Evolutionary conservation across 306 rosid genomes (phyloP), one percentile per base, ranked within the genome.

Genomic region (Luffa aegyptiaca): DNA sequence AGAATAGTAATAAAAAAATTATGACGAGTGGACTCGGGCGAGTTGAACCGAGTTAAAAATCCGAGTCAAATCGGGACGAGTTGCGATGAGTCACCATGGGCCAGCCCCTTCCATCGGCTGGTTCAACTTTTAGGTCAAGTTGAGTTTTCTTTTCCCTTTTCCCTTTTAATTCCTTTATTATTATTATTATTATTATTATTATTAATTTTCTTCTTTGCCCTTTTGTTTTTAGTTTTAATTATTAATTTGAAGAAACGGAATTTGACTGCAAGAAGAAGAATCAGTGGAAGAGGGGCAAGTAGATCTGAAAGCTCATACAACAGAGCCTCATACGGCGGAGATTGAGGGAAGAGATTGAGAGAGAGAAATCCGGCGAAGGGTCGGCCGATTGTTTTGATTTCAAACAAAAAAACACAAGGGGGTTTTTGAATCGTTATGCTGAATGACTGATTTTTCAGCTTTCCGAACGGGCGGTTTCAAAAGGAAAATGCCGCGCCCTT

Each of bases 401-500:
- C 31, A 1, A 18, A 33, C 42, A 33, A 37, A 17, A 37, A 17
- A 17, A 36, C 46, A 20, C 16, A 53, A 49, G 78, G 26, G 42
- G 26, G 61, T 10, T 31, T 21, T 72, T 74, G 79, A 37, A 64
- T 31, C 48, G 31, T 53, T 75, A 75, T 51, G 63, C 79, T 75
- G 63, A 35, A 75, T 75, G 79, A 75, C 79, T 75, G 79, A 75
- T 75, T 75, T 52, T 75, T 52, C 79, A 75, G 79, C 79, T 52
- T 75, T 75, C 31, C 79, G 79, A 33, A 75, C 63, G 63, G 79
- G 79, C 63, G 63, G 56, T 59, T 49, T 58, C 72, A 64, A 75
- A 64, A 79, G 45, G 55, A 87, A 81, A 84, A 93, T 93, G 97
- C 92, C 86, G 57, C 86, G 84, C 76, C 92, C 97, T 74, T 89